Percentiles rank a stretch among this genome's conserved stretches.
Conservation (phyloP, 148 eudicot species). For the Limonium bicolor region DNA sequence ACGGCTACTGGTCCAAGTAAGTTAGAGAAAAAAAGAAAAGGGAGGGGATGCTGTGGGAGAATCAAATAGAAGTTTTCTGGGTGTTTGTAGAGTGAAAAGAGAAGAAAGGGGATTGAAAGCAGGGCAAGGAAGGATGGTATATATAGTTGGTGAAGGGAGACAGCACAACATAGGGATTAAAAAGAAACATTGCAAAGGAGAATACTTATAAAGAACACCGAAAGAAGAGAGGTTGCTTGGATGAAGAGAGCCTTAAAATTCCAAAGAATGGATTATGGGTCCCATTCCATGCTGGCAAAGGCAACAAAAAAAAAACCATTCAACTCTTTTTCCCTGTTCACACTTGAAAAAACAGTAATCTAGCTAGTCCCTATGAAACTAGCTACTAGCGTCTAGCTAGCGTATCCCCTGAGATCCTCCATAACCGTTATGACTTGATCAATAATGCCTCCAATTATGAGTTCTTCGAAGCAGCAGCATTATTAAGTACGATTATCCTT, state of each 20-base stretch:
- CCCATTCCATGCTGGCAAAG: neutral
- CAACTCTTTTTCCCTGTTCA: slow-evolving; percentile 17
- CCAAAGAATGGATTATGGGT: slow-evolving; percentile 12
- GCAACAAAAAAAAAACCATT: slow-evolving; percentile 9
- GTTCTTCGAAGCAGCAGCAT: too few relatives aligned
- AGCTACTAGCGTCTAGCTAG: too few relatives aligned
- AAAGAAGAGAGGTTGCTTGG: slow-evolving; percentile 30
- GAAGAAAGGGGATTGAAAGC: slow-evolving; percentile 6
- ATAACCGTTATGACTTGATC: too few relatives aligned
- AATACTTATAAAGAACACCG: slow-evolving; percentile 9
- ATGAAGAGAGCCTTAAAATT: slow-evolving; percentile 29
- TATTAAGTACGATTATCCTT: too few relatives aligned
- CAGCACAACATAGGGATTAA: slow-evolving; percentile 4
- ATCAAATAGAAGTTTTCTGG: neutral
- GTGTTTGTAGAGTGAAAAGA: slow-evolving; percentile 5
- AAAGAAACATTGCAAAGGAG: slow-evolving; percentile 7
- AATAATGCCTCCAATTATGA: too few relatives aligned
- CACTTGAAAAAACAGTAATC: too few relatives aligned
- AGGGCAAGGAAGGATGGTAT: slow-evolving; percentile 11
- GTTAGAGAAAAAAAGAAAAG: neutral
- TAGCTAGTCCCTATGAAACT: too few relatives aligned
- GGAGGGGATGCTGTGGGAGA: neutral
- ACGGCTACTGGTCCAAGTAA: neutral
- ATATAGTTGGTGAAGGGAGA: slow-evolving; percentile 28
- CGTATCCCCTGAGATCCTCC: too few relatives aligned